Conservation (phyloP, 495 filamentous ascomycete genomes). For the Lindgomyces ingoldianus region DNA sequence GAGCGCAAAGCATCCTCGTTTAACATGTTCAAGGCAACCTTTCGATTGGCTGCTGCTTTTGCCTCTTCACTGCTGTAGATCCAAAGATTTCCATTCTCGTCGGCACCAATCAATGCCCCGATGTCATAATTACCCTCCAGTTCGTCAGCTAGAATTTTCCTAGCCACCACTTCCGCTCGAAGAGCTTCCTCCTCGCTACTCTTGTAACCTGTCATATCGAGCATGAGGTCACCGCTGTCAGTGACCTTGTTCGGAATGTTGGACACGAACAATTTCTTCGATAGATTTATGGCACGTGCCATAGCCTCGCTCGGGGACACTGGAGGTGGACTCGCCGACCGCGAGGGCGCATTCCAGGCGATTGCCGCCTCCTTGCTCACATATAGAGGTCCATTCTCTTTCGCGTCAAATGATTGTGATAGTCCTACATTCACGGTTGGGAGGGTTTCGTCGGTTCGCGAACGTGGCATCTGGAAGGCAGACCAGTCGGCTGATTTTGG, state of each 20-base stretch:
- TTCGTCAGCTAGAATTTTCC: constrained; percentile 95
- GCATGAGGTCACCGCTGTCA: constrained; percentile 92
- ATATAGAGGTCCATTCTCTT: constrained; percentile 22
- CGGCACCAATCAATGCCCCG: constrained; percentile 88
- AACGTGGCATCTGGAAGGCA: constrained; percentile 20
- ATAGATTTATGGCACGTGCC: constrained; percentile 78
- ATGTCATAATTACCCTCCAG: constrained; percentile 95
- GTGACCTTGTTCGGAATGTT: constrained; percentile 92
- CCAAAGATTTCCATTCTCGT: constrained; percentile 95
- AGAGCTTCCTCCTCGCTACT: constrained; percentile 87
- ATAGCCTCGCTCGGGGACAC: constrained; percentile 75
- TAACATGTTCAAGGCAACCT: constrained; percentile 55
- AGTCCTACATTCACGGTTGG: constrained; percentile 27
- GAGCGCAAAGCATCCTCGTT: constrained; percentile 56
- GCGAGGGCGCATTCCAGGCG: constrained; percentile 43
- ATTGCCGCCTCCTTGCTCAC: constrained; percentile 30
- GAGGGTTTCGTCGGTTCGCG: constrained; percentile 34
- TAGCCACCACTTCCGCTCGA: constrained; percentile 85
- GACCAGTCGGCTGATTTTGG: constrained; percentile 40
- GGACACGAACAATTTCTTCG: constrained; percentile 79
- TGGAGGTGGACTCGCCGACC: constrained; percentile 75
- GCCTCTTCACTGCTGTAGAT: constrained; percentile 98
- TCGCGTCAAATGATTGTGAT: constrained; percentile 13
- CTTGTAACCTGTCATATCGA: constrained; percentile 98
- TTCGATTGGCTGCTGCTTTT: constrained; percentile 69